Conservation (phyloP, 768 basidiomycete genomes). For the Rhizopogon roseolus region DNA sequence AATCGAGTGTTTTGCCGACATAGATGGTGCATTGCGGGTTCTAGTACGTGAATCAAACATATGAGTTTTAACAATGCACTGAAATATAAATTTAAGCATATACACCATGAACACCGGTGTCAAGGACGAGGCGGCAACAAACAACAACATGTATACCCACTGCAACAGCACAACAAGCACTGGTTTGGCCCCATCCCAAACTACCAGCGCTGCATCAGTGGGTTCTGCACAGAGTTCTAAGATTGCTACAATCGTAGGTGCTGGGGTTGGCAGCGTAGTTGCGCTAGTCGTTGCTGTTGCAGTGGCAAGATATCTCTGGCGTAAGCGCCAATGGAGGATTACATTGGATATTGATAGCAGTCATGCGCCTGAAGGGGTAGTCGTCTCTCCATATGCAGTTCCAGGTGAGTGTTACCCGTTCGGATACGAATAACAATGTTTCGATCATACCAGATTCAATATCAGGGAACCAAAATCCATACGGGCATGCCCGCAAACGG, state of each 20-base stretch:
- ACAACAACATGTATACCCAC: slow-evolving; percentile 25
- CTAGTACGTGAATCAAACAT: slow-evolving; percentile 8
- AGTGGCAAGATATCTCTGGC: neutral
- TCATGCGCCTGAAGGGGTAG: neutral
- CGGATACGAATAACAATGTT: neutral
- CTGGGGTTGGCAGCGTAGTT: neutral
- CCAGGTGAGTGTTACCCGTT: neutral
- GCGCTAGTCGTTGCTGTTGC: neutral
- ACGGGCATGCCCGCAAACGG: neutral
- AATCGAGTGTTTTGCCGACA: neutral
- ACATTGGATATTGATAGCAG: neutral
- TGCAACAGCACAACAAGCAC: slow-evolving; percentile 11
- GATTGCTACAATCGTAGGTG: neutral
- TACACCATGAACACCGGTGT: slow-evolving; percentile 15
- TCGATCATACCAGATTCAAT: neutral
- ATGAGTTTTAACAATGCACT: neutral
- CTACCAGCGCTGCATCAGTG: neutral
- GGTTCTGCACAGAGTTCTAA: neutral
- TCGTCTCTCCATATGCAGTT: neutral
- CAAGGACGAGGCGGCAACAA: slow-evolving; percentile 10
- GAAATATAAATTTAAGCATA: slow-evolving; percentile 7
- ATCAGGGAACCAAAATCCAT: neutral
- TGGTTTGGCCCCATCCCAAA: neutral
- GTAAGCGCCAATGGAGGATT: neutral
- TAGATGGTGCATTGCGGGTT: neutral